Conservation (phyloP, 192 early-diverging fungal species). For the Chytriomyces sp. region DNA sequence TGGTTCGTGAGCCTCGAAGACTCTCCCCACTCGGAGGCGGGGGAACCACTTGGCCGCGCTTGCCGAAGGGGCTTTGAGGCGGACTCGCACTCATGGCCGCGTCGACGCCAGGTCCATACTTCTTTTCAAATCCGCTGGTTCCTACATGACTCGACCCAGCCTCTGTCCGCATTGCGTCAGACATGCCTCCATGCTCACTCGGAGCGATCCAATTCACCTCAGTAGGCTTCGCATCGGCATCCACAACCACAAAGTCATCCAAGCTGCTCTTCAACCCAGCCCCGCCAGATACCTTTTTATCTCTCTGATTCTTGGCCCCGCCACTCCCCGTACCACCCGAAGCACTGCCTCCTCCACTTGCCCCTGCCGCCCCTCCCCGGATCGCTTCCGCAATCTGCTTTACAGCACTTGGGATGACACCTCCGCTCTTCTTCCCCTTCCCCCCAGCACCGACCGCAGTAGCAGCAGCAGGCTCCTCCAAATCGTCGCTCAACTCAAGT, state of each 20-base stretch:
- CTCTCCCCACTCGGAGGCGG: background rate
- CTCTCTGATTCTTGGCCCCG: too few relatives aligned
- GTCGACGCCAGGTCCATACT: background rate
- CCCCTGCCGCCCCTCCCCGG: background rate
- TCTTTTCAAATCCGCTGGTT: background rate
- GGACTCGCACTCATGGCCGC: constrained; percentile 4
- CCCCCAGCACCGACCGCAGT: background rate
- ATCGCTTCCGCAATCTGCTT: background rate
- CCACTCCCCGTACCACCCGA: background rate
- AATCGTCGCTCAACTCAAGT: constrained; percentile 46
- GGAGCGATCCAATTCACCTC: constrained; percentile 59
- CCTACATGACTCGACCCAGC: background rate
- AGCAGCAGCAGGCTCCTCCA: constrained; percentile 28
- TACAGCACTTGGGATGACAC: background rate
- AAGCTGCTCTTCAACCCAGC: constrained; percentile 27
- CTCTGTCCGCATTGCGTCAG: constrained; percentile 14
- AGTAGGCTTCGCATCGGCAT: constrained; percentile 41
- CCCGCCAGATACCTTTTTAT: background rate
- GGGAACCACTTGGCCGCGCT: background rate
- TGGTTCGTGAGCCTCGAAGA: background rate
- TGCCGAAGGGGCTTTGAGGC: constrained; percentile 11
- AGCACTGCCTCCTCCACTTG: background rate
- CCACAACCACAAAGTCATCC: constrained; percentile 60
- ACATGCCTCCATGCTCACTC: background rate
- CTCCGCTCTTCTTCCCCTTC: background rate